Percentiles rank a stretch among this genome's conserved stretches.
phyloP scores from a whole-genome alignment of 2,329 filamentous ascomycete species.

The Colletotrichum camelliae region DNA sequence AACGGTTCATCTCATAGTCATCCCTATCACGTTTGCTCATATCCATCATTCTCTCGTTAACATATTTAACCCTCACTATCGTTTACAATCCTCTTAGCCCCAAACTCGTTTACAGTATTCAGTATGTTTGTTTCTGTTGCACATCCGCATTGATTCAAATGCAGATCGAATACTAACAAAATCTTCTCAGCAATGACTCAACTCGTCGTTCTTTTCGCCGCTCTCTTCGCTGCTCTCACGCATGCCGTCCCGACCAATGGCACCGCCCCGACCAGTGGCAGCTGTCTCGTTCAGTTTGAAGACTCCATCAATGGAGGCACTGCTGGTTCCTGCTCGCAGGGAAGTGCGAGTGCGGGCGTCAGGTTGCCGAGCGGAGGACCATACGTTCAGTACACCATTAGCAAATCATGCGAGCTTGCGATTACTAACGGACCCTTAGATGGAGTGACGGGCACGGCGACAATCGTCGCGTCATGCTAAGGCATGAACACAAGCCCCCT shows the following conservation, averaged over 20 bases:
- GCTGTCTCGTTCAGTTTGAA: background rate
- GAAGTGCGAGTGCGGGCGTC: background rate
- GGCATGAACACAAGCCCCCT: background rate
- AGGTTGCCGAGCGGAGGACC: background rate
- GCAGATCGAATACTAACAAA: rapidly evolving
- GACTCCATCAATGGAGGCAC: background rate
- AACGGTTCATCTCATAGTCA: background rate
- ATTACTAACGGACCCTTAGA: background rate
- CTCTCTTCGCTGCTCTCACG: background rate
- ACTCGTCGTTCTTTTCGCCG: background rate
- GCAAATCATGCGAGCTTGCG: background rate
- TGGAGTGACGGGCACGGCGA: background rate
- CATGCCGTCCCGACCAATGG: background rate
- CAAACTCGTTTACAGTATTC: background rate
- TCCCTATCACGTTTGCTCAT: rapidly evolving
- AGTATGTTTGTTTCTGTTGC: background rate
- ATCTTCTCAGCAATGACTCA: background rate
- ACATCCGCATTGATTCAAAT: rapidly evolving
- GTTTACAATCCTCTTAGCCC: background rate
- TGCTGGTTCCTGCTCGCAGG: background rate
- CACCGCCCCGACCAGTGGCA: background rate
- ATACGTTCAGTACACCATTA: background rate
- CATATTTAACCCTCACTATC: rapidly evolving
- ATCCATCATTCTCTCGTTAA: background rate
- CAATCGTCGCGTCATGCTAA: rapidly evolving